phyloP scores from a whole-genome alignment of 2,329 filamentous ascomycete species.

The Lasiodiplodia sp. region DNA sequence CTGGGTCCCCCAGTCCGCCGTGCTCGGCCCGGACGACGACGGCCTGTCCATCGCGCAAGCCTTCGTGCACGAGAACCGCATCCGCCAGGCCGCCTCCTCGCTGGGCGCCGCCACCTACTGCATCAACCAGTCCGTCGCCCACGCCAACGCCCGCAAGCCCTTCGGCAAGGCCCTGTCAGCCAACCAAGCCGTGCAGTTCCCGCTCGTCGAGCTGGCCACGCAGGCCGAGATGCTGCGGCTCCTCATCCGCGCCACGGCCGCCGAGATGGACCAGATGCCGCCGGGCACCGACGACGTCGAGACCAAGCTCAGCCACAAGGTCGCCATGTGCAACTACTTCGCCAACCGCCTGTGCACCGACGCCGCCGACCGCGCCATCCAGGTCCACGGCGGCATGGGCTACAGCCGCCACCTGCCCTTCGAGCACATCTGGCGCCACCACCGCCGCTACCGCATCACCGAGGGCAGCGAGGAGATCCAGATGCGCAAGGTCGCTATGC shows the following conservation, averaged over 20 bases:
- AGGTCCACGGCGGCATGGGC: slow-evolving; percentile 67
- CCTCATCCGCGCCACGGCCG: slow-evolving; percentile 67
- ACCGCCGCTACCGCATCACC: slow-evolving; percentile 68
- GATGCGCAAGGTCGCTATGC: slow-evolving; percentile 69
- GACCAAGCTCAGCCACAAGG: slow-evolving; percentile 65
- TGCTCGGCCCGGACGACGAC: slow-evolving; percentile 61
- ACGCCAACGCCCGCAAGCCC: slow-evolving; percentile 62
- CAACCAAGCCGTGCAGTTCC: slow-evolving; percentile 71
- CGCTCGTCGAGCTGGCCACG: slow-evolving; percentile 66
- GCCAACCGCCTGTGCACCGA: slow-evolving; percentile 67
- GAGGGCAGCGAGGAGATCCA: slow-evolving; percentile 72
- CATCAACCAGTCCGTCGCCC: slow-evolving; percentile 63
- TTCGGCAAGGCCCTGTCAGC: slow-evolving; percentile 64
- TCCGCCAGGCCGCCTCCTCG: slow-evolving; percentile 68
- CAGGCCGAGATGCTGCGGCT: slow-evolving; percentile 69
- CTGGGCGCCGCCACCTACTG: slow-evolving; percentile 68
- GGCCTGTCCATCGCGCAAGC: slow-evolving; percentile 67
- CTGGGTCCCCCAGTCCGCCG: slow-evolving; percentile 60
- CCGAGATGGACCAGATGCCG: slow-evolving; percentile 64
- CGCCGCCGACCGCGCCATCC: slow-evolving; percentile 68
- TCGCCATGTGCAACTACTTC: slow-evolving; percentile 72
- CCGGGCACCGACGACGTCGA: slow-evolving; percentile 55
- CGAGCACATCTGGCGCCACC: slow-evolving; percentile 71
- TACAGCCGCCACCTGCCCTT: slow-evolving; percentile 67
- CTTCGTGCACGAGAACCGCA: slow-evolving; percentile 71